Conservation (phyloP, 1,284 basidiomycete species). For the Papiliotrema laurentii region DNA sequence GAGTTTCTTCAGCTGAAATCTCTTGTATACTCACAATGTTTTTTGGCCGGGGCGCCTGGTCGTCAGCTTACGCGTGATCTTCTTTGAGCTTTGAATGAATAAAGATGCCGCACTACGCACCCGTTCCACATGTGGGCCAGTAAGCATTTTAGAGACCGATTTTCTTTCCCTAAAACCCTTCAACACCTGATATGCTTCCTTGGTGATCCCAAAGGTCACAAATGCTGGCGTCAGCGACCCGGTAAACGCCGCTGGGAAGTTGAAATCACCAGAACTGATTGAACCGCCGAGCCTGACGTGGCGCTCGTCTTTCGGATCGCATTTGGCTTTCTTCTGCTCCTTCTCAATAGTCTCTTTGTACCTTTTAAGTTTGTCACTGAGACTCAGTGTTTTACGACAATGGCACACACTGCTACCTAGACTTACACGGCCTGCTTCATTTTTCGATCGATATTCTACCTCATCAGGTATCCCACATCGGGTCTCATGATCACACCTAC, state of each 20-base stretch:
- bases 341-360: not conserved
- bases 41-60: not conserved
- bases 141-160: not conserved
- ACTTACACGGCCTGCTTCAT: too few relatives aligned
- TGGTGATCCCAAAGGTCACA: constrained; percentile 21
- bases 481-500: not conserved
- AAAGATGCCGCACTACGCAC: too few relatives aligned
- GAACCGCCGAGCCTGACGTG: not conserved
- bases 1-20: not conserved
- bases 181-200: constrained; percentile 16
- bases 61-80: not conserved
- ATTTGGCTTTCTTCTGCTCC: not conserved
- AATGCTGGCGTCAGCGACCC: constrained; percentile 20
- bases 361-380: not conserved
- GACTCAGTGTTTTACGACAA: too few relatives aligned
- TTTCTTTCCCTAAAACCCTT: constrained; percentile 5
- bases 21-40: constrained; percentile 2
- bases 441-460: too few relatives aligned
- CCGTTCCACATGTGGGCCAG: constrained; percentile 7
- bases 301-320: not conserved
- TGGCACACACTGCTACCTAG: too few relatives aligned
- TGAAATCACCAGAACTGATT: constrained; percentile 2
- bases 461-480: too few relatives aligned
- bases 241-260: too few relatives aligned
- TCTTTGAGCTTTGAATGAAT: too few relatives aligned